Conservation (phyloP, 108 stramenopile genomes). For the Stephanodiscus minutulus region DNA sequence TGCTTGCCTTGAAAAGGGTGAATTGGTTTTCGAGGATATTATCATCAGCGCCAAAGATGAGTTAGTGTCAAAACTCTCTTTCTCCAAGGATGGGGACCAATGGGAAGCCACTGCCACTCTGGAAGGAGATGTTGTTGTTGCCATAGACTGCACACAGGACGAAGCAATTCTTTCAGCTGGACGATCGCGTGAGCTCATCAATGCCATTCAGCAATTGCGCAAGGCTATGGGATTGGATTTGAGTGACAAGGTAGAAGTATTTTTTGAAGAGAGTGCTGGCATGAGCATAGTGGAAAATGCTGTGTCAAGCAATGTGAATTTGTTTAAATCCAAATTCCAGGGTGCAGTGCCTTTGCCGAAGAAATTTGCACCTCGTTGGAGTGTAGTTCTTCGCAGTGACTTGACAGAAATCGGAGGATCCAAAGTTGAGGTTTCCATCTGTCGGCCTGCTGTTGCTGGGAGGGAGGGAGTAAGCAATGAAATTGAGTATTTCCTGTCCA, state of each 20-base stretch:
- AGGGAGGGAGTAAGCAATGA: slow-evolving; percentile 61
- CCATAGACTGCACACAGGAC: slow-evolving; percentile 95
- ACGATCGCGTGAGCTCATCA: slow-evolving; percentile 93
- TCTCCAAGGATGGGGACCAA: slow-evolving; percentile 89
- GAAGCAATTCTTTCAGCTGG: slow-evolving; percentile 90
- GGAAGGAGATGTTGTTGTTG: slow-evolving; percentile 93
- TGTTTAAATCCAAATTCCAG: slow-evolving; percentile 80
- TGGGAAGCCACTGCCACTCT: slow-evolving; percentile 86
- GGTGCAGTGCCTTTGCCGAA: slow-evolving; percentile 80
- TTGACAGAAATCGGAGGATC: slow-evolving; percentile 79
- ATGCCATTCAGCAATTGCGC: slow-evolving; percentile 95
- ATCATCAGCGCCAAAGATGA: slow-evolving; percentile 79
- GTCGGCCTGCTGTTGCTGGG: slow-evolving; percentile 74
- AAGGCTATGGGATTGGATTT: slow-evolving; percentile 91
- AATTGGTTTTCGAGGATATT: slow-evolving; percentile 76
- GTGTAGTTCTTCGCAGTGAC: slow-evolving; percentile 65
- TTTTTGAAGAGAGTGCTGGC: slow-evolving; percentile 79
- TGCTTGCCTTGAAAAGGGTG: slow-evolving; percentile 75
- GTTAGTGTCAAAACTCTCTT: slow-evolving; percentile 86
- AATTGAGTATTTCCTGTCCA: slow-evolving; percentile 62
- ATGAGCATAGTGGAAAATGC: slow-evolving; percentile 66
- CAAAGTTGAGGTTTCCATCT: slow-evolving; percentile 72
- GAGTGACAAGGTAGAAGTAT: slow-evolving; percentile 90
- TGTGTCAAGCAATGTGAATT: slow-evolving; percentile 66
- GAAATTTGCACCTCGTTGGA: slow-evolving; percentile 71